Percentiles rank a stretch among this genome's conserved stretches.
Evolutionary conservation across 495 filamentous ascomycete species (phyloP).

Genomic region (Trichoderma gamsii): DNA sequence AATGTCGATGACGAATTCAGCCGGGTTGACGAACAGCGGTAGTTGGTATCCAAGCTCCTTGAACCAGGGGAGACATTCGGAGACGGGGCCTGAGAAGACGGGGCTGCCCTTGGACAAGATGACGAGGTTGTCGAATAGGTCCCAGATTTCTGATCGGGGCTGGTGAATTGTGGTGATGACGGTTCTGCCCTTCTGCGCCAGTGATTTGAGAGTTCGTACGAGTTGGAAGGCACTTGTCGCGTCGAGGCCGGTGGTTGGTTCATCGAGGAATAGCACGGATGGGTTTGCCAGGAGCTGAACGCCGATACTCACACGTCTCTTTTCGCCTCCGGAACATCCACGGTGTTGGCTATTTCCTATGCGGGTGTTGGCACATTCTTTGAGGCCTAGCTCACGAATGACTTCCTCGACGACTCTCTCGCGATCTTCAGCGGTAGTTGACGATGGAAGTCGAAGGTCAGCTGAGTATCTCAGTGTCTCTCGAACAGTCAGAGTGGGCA

Average conservation of each 20-base stretch:
- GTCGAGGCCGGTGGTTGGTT: constrained; percentile 70
- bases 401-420: constrained; percentile 60
- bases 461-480: constrained; percentile 68
- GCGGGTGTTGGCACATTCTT: constrained; percentile 65
- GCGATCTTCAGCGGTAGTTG: constrained; percentile 52
- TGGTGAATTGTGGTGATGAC: constrained; percentile 69
- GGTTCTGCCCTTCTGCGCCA: constrained; percentile 61
- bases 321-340: constrained; percentile 72
- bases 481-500: constrained; percentile 64
- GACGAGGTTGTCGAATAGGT: constrained; percentile 61
- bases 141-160: constrained; percentile 70
- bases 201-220: constrained; percentile 57
- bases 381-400: constrained; percentile 65
- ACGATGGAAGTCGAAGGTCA: constrained; percentile 58
- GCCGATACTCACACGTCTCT: constrained; percentile 64
- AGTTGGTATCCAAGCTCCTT: constrained; percentile 46
- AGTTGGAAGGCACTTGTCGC: constrained; percentile 71
- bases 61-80: constrained; percentile 54
- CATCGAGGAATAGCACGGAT: constrained; percentile 67
- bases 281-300: constrained; percentile 72
- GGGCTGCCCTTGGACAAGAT: constrained; percentile 56
- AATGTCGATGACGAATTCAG: constrained; percentile 66
- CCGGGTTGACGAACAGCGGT: constrained; percentile 65
- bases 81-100: constrained; percentile 55
- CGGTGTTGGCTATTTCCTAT: constrained; percentile 64